Base-by-base conservation (phyloP, 768 basidiomycete species). In the Paxillus ammoniavirescens region DNA sequence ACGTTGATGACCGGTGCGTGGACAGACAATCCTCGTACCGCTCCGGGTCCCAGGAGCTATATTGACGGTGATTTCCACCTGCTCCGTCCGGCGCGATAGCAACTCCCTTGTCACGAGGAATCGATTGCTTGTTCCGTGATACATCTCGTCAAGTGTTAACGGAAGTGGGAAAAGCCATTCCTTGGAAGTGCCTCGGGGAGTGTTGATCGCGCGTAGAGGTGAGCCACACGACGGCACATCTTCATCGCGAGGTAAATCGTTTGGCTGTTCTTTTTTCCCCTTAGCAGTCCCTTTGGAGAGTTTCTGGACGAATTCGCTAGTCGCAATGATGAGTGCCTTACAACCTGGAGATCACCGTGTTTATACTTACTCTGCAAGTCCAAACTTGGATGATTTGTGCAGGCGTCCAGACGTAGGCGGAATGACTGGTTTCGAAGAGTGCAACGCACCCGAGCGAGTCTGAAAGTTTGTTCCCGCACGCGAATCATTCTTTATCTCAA, bases 141-240 rank as follows among this genome's bases (percentile, higher is more conserved):
- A 82, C 35, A 88, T 73, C 57, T 87, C 84, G 53, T 87, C 82
- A 17, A 89, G 76, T 2, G 80, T 76, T 50, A 87, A 67, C 15
- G 75, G 72, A 5, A 89, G 77, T 0, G 83, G 79, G 69, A 85
- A 87, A n/a, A 79, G 72, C 84, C 86, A 88, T 64, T 87, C 86
- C 56, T 78, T 78, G 30, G 77, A 73, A 40, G 64, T 58, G 26
- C 75, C 76, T 40, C 68, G 61, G 48, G 55, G 76, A 57, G 54
- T 76, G 70, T 60, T 77, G 65, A 55, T 77, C 65, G 55, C 65
- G 61, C 52, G 68, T 15, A 80, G 68, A 12, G 77, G 77, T 33
- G 76, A 71, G 6, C 65, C 67, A 50, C 70, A 76, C 2, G 60
- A 46, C 9, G 44, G 57, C 40, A 57, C 50, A 28, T 66, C 57